A percentile compares a stretch with the other conserved stretches of the same genome.
Conservation (phyloP, 2,329 filamentous ascomycete genomes). For the Penicillium sp. region DNA sequence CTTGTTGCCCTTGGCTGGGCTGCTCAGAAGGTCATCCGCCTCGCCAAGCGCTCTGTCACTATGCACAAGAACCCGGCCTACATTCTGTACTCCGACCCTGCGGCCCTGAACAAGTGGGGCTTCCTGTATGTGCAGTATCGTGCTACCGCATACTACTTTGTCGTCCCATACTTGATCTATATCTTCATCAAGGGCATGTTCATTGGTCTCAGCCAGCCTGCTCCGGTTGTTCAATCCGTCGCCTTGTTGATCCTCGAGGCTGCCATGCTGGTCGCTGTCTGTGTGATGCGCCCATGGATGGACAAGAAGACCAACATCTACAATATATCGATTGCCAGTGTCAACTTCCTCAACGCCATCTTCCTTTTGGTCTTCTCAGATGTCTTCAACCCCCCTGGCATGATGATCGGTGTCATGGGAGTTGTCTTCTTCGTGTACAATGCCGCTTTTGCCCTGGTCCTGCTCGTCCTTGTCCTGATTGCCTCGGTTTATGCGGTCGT, state of each 20-base stretch:
- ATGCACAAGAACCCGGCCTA: conserved; percentile 98
- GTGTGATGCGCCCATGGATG: conserved; percentile 91
- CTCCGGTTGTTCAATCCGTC: conserved; percentile 73
- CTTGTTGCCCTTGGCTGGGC: conserved; percentile 79
- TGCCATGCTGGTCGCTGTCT: conserved; percentile 72
- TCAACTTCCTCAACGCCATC: conserved; percentile 90
- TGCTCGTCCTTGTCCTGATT: conserved; percentile 79
- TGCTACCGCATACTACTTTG: conserved; percentile 93
- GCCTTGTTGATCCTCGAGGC: conserved; percentile 83
- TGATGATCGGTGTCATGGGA: conserved; percentile 86
- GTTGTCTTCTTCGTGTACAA: conserved; percentile 89
- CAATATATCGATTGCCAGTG: conserved; percentile 86
- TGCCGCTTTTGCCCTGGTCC: conserved; percentile 76
- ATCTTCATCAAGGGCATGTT: conserved; percentile 87
- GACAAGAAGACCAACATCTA: conserved; percentile 97
- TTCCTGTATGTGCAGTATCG: conserved; percentile 98
- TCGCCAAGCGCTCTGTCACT: conserved; percentile 81
- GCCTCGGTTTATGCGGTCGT: conserved; percentile 77
- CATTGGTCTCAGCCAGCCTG: conserved; percentile 75
- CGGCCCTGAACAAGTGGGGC: conserved; percentile 94
- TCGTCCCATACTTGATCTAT: conserved; percentile 76
- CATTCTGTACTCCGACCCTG: conserved; percentile 94
- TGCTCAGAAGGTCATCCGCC: conserved; percentile 82
- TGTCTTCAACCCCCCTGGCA: conserved; percentile 77
- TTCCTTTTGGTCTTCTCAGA: conserved; percentile 87